phyloP scores from a whole-genome alignment of 495 filamentous ascomycete genomes.

The Hypoxylon intermedium region DNA sequence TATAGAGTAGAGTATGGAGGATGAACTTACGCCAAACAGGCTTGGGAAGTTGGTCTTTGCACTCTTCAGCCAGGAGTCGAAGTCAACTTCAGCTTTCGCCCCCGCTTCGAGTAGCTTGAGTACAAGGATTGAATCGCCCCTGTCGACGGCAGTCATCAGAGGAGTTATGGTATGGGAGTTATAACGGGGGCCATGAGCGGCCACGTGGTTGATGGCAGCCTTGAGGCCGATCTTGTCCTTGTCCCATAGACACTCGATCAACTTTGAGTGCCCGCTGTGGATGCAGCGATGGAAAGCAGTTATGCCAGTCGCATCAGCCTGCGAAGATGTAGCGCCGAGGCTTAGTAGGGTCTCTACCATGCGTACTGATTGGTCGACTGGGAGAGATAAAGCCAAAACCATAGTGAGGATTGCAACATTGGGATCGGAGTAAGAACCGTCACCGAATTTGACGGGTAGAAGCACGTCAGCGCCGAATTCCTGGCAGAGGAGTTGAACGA shows the following conservation, averaged over 20 bases:
- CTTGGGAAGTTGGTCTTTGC: conserved; percentile 42
- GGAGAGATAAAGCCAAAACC: conserved; percentile 64
- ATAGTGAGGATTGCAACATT: conserved; percentile 68
- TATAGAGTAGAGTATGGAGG: no score
- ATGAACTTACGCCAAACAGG: conserved; percentile 29
- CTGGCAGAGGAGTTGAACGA: conserved; percentile 72
- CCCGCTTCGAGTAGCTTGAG: conserved; percentile 52
- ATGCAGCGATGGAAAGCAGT: conserved; percentile 67
- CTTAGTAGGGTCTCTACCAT: conserved; percentile 70
- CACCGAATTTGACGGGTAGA: conserved; percentile 68
- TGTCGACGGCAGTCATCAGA: conserved; percentile 44
- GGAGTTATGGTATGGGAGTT: conserved; percentile 46
- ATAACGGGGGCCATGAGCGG: conserved; percentile 38
- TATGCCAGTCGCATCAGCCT: conserved; percentile 66
- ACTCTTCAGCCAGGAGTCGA: conserved; percentile 54
- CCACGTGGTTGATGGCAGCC: conserved; percentile 69
- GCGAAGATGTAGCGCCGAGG: conserved; percentile 73
- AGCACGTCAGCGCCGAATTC: conserved; percentile 77
- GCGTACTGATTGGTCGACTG: conserved; percentile 62
- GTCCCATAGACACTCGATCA: conserved; percentile 62
- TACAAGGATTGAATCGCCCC: conserved; percentile 45
- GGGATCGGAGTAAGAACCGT: conserved; percentile 52
- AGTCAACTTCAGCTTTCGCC: conserved; percentile 49
- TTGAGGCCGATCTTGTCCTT: conserved; percentile 66
- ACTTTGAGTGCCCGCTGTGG: conserved; percentile 52